Evolutionary conservation across 2,329 filamentous ascomycete genomes (phyloP).

Genomic region (Monilinia fructicola): DNA sequence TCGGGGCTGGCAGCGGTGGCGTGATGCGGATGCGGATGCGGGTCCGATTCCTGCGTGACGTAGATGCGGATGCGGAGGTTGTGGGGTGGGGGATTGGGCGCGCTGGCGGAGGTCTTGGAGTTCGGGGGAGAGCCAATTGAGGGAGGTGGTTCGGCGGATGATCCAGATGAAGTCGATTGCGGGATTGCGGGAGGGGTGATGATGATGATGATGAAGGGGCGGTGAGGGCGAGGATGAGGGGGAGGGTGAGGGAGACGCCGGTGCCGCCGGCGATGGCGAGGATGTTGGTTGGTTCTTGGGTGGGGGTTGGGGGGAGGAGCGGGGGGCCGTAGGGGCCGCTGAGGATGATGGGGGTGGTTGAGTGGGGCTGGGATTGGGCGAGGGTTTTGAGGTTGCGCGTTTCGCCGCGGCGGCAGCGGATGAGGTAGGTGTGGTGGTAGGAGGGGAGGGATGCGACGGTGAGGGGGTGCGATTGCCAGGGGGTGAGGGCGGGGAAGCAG

Average conservation of each 20-base stretch:
- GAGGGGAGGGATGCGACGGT: slow-evolving; percentile 73
- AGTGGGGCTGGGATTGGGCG: slow-evolving; percentile 28
- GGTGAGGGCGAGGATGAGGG: slow-evolving; percentile 48
- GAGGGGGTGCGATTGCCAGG: slow-evolving; percentile 77
- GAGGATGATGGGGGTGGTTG: slow-evolving; percentile 11
- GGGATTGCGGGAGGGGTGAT: slow-evolving; percentile 43
- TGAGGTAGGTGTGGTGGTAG: slow-evolving; percentile 54
- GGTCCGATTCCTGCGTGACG: slow-evolving; percentile 47
- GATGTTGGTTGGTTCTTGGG: slow-evolving; percentile 46
- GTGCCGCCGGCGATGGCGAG: slow-evolving; percentile 58
- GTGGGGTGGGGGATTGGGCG: slow-evolving; percentile 36
- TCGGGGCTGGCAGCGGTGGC: too few species aligned
- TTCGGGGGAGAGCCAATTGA: slow-evolving; percentile 59
- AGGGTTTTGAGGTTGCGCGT: slow-evolving; percentile 44
- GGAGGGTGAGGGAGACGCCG: slow-evolving; percentile 57
- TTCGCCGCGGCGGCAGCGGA: slow-evolving; percentile 59
- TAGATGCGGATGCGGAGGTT: slow-evolving; percentile 56
- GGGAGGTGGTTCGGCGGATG: slow-evolving; percentile 53
- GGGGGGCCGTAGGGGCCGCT: slow-evolving; percentile 15
- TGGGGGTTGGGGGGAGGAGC: slow-evolving; percentile 30
- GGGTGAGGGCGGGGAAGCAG: slow-evolving; percentile 69
- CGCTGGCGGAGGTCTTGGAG: slow-evolving; percentile 42
- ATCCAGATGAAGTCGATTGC: slow-evolving; percentile 65
- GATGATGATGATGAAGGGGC: slow-evolving; percentile 41
- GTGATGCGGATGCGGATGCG: too few species aligned